Evolutionary conservation across 768 basidiomycete genomes (phyloP).

Genomic region (Naganishia vishniacii): DNA sequence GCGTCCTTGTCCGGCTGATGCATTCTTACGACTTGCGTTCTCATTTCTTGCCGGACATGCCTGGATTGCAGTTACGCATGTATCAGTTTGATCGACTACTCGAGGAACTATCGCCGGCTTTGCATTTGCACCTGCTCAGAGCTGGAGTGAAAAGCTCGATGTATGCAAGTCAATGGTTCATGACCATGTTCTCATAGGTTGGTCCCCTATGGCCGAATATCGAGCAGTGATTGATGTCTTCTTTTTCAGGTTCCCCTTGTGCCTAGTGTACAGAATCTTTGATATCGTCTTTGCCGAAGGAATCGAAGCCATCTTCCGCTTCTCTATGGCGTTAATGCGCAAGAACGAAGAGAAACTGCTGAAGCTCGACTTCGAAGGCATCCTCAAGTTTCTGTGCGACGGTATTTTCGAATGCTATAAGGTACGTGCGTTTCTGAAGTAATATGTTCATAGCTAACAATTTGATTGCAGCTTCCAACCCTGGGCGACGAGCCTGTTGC

Average conservation of each 20-base stretch:
- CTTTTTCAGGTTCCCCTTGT: slow-evolving; percentile 74
- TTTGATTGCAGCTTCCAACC: background rate
- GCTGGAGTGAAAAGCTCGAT: slow-evolving; percentile 96
- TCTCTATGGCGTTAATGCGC: slow-evolving; percentile 76
- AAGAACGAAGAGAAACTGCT: slow-evolving; percentile 79
- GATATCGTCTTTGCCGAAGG: slow-evolving; percentile 95
- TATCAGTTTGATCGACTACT: slow-evolving; percentile 87
- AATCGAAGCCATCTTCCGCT: slow-evolving; percentile 93
- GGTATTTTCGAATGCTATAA: slow-evolving; percentile 78
- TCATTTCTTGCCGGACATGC: slow-evolving; percentile 99
- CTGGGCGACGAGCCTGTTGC: slow-evolving; percentile 25
- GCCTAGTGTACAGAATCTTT: slow-evolving; percentile 91
- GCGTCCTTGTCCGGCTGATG: slow-evolving; percentile 88
- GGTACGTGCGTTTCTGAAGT: too few species aligned
- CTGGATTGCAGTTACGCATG: slow-evolving; percentile 84
- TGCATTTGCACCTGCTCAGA: slow-evolving; percentile 86
- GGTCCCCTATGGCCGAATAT: too few species aligned
- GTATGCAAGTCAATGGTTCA: slow-evolving; percentile 98
- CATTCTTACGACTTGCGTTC: slow-evolving; percentile 91
- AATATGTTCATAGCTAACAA: too few species aligned
- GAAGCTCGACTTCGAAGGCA: slow-evolving; percentile 81
- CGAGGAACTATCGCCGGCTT: slow-evolving; percentile 84
- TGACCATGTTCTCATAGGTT: slow-evolving; percentile 96
- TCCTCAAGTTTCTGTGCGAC: slow-evolving; percentile 74
- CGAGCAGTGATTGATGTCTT: slow-evolving; percentile 31